phyloP scores from a whole-genome alignment of 345 rosid species.

The Bruguiera parviflora region DNA sequence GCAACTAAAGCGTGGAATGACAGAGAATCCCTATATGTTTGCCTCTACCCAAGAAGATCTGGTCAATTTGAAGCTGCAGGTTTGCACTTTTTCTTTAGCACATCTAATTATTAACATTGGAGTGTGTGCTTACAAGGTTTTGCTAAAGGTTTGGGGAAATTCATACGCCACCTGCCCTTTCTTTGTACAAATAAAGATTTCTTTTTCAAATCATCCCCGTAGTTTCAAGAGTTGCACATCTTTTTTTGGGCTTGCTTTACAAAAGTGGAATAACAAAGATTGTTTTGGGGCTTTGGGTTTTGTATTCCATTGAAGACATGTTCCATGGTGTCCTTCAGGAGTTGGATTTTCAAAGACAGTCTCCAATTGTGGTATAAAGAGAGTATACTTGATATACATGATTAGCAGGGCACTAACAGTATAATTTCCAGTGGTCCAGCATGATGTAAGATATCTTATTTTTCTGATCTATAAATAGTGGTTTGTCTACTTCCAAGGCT shows the following conservation, averaged over 20 bases:
- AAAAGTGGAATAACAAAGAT: no score
- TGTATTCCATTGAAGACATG: not conserved
- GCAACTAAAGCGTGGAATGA: constrained; percentile 50
- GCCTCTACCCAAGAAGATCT: constrained; percentile 55
- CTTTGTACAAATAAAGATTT: not conserved
- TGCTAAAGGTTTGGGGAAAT: not conserved
- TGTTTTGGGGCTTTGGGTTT: not conserved
- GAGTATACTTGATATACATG: not conserved
- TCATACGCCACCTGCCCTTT: not conserved
- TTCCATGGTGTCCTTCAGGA: not conserved
- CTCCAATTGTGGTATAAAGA: no score
- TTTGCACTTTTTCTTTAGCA: constrained; percentile 23
- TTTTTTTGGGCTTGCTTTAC: no score
- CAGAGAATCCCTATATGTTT: constrained; percentile 37
- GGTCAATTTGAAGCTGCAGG: constrained; percentile 67
- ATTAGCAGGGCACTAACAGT: no score
- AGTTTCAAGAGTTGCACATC: not conserved
- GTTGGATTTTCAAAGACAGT: not conserved
- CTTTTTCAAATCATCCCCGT: no score
- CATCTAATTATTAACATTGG: not conserved
- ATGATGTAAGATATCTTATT: no score
- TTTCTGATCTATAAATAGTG: not conserved
- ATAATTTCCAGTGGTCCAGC: no score
- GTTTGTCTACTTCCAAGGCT: not conserved
- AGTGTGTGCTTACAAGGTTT: constrained; percentile 2